Evolutionary conservation across 2,329 filamentous ascomycete genomes (phyloP).

Genomic region (Ilyonectria sp.): DNA sequence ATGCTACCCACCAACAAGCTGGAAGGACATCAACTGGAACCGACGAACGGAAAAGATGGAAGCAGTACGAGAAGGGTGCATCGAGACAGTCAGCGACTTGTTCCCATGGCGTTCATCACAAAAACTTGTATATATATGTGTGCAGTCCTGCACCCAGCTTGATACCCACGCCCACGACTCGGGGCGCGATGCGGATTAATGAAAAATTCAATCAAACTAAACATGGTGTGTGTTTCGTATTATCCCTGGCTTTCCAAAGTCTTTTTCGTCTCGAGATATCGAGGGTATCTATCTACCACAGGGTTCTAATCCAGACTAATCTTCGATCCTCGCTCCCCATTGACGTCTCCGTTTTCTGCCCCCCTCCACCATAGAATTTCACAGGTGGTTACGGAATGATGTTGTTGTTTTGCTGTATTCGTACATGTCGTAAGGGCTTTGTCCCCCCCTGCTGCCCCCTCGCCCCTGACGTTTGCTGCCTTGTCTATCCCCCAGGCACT

Average conservation of each 20-base stretch:
- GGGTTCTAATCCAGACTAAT: conserved; percentile 3
- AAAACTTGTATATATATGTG: conserved; percentile 37
- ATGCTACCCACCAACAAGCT: neutral
- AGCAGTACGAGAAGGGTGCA: neutral
- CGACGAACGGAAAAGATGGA: conserved; percentile 13
- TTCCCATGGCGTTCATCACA: conserved; percentile 14
- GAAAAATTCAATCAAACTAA: conserved; percentile 29
- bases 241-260: neutral
- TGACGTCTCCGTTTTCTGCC: neutral
- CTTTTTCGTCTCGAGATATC: neutral
- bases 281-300: conserved; percentile 31
- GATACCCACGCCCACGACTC: conserved; percentile 46
- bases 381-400: conserved; percentile 3
- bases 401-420: conserved; percentile 40
- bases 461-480: conserved; percentile 19
- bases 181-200: conserved; percentile 43
- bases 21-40: conserved; percentile 1
- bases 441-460: conserved; percentile 27
- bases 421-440: conserved; percentile 46
- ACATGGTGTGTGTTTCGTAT: neutral
- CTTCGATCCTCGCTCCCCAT: neutral
- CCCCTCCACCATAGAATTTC: conserved; percentile 9
- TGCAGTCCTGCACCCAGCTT: conserved; percentile 37
- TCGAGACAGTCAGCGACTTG: conserved; percentile 8
- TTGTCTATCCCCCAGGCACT: conserved; percentile 12